Percentiles rank a stretch among this genome's conserved stretches.
phyloP scores from a whole-genome alignment of 768 basidiomycete genomes.

The Mrakia gelida region DNA sequence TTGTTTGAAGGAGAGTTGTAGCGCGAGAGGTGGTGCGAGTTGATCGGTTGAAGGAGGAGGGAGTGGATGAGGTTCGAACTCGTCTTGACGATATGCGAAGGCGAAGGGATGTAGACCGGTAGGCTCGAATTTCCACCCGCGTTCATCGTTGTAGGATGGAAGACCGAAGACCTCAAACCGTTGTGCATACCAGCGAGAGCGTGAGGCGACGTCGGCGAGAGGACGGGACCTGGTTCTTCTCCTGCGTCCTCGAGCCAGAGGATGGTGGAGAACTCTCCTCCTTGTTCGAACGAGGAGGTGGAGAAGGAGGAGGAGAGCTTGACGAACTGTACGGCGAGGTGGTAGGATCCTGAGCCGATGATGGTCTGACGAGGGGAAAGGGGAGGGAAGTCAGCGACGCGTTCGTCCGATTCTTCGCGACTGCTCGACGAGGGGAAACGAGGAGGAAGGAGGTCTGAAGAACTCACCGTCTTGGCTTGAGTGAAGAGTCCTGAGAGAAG shows the following conservation, averaged over 20 bases:
- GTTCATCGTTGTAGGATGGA: background rate
- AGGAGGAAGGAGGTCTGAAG: background rate
- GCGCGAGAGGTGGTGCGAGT: background rate
- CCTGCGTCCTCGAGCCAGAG: constrained; percentile 11
- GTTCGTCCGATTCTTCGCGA: too few species aligned
- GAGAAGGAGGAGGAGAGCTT: background rate
- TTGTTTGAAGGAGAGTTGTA: background rate
- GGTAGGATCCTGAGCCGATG: background rate
- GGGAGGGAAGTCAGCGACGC: background rate
- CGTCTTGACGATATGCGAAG: constrained; percentile 3
- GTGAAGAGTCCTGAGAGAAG: constrained; percentile 4
- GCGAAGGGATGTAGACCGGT: background rate
- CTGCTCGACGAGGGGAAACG: background rate
- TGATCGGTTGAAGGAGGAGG: background rate
- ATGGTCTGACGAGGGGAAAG: background rate
- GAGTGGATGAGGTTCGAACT: background rate
- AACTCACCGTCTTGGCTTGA: constrained; percentile 7
- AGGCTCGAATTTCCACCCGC: background rate
- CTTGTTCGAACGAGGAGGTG: background rate
- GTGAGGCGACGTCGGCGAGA: background rate
- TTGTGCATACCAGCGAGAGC: background rate
- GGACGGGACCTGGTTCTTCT: background rate
- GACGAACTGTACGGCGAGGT: constrained; percentile 1
- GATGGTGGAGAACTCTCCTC: constrained; percentile 5
- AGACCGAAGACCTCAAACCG: background rate